Percentiles rank a stretch among this genome's conserved stretches.
Conservation (phyloP, 306 rosid genomes). For the Chamaecrista fasciculata region DNA sequence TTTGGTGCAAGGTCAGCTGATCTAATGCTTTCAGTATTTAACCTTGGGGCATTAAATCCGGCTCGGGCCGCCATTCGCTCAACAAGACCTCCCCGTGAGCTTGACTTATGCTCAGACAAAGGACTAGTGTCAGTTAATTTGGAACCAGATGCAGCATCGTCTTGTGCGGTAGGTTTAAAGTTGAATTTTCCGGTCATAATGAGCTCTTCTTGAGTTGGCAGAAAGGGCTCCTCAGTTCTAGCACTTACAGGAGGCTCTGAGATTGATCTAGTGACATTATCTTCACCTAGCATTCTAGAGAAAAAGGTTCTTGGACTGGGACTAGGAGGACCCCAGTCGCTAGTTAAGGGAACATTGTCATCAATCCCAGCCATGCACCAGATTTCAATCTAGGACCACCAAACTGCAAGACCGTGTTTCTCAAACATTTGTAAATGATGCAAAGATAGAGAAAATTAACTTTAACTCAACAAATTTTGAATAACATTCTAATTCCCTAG, state of each 20-base stretch:
- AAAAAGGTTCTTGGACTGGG: conserved; percentile 74
- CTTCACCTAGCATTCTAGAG: conserved; percentile 66
- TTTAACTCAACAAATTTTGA: conserved; percentile 6
- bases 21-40: conserved; percentile 84
- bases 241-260: conserved; percentile 44
- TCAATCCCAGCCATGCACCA: conserved; percentile 75
- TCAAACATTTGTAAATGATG: conserved; percentile 14
- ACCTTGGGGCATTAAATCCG: conserved; percentile 94
- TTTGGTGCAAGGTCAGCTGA: conserved; percentile 59
- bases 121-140: conserved; percentile 36
- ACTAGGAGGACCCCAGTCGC: conserved; percentile 80
- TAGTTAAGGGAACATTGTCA: conserved; percentile 57
- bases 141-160: conserved; percentile 33
- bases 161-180: conserved; percentile 30
- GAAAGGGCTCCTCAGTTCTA: conserved; percentile 47
- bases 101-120: conserved; percentile 43
- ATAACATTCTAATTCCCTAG: conserved; percentile 7
- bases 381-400: conserved; percentile 31
- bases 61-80: conserved; percentile 93
- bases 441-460: conserved; percentile 17
- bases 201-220: conserved; percentile 38
- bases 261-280: conserved; percentile 42
- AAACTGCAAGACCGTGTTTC: conserved; percentile 37
- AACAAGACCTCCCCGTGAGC: conserved; percentile 63
- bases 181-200: conserved; percentile 17